Percentiles rank a stretch among this genome's conserved stretches.
These are phyloP conservation scores for Epithemia pelagica DNA, from an alignment of 108 stramenopile species.

Conservation along the genomic window DNA sequence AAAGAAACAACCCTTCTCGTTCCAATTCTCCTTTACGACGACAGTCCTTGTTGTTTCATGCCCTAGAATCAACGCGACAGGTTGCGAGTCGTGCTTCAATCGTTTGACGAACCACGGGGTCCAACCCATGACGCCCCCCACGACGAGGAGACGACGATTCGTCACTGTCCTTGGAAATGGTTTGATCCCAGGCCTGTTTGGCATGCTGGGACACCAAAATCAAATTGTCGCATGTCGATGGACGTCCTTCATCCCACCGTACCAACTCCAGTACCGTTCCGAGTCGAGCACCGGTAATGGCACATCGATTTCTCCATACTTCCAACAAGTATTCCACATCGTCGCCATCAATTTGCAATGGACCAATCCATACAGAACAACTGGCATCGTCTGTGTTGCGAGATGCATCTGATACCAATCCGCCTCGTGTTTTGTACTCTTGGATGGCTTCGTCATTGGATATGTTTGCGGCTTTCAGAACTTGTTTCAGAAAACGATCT, in stretches of 20 bases:
- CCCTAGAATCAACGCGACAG: background rate
- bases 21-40: too few relatives aligned
- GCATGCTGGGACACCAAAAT: slow-evolving; percentile 66
- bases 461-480: slow-evolving; percentile 2
- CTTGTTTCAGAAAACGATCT: slow-evolving; percentile 28
- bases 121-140: background rate
- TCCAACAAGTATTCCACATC: slow-evolving; percentile 85
- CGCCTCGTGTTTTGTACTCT: background rate
- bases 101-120: slow-evolving; percentile 11
- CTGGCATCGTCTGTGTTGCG: background rate
- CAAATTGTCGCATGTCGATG: slow-evolving; percentile 64
- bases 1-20: too few relatives aligned
- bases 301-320: slow-evolving; percentile 82
- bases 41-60: background rate
- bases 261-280: slow-evolving; percentile 65
- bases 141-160: too few relatives aligned
- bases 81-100: slow-evolving; percentile 29
- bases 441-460: slow-evolving; percentile 4
- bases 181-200: slow-evolving; percentile 45
- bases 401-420: background rate
- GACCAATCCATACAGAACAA: slow-evolving; percentile 36
- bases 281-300: slow-evolving; percentile 61
- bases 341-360: slow-evolving; percentile 70
- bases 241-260: slow-evolving; percentile 63
- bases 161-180: background rate